Conservation (phyloP, 1,284 basidiomycete genomes). For the Malassezia restricta region DNA sequence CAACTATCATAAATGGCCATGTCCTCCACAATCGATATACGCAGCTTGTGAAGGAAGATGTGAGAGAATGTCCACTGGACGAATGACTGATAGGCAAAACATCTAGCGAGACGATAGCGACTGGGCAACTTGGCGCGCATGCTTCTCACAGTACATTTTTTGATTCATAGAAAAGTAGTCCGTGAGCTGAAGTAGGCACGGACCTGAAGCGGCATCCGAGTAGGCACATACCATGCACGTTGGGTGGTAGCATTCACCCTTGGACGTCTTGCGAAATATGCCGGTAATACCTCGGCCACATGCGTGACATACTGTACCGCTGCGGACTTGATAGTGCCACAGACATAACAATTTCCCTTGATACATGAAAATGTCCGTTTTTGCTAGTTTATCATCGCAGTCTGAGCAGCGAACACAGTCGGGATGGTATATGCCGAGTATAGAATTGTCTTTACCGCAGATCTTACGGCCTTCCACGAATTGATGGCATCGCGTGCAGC, state of each 20-base stretch:
- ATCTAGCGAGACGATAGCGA: too few relatives aligned
- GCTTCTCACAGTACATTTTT: constrained; percentile 4
- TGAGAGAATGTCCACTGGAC: too few relatives aligned
- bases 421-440: constrained; percentile 8
- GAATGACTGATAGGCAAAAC: too few relatives aligned
- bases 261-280: neutral
- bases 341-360: constrained; percentile 5
- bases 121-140: neutral
- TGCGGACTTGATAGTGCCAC: constrained; percentile 5
- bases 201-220: neutral
- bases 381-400: neutral
- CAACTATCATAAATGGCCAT: too few relatives aligned
- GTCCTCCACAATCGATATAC: too few relatives aligned
- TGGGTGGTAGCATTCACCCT: constrained; percentile 1
- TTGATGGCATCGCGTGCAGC: constrained; percentile 2
- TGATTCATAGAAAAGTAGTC: constrained; percentile 4
- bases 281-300: constrained; percentile 9
- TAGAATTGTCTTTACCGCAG: neutral
- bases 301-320: neutral
- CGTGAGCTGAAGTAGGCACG: neutral
- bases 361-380: constrained; percentile 5
- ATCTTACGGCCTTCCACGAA: neutral
- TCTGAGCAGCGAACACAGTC: constrained; percentile 7
- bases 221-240: constrained; percentile 4
- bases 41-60: too few relatives aligned